Conservation (phyloP, 2,329 filamentous ascomycete genomes). For the Aureobasidium subglaciale region DNA sequence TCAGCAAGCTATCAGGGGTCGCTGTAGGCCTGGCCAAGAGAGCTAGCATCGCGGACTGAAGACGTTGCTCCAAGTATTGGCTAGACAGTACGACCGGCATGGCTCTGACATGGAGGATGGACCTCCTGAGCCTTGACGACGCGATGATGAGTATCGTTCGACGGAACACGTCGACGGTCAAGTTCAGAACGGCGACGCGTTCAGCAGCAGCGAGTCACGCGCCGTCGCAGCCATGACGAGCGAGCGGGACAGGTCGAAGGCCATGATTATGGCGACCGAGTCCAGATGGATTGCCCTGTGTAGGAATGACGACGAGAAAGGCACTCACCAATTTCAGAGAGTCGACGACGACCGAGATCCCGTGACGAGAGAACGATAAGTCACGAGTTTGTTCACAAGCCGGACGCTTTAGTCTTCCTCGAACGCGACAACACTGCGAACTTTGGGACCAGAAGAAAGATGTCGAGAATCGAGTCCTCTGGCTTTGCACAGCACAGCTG, state of each 20-base stretch:
- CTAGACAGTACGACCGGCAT: not conserved
- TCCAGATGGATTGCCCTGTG: not conserved
- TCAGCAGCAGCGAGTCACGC: not conserved
- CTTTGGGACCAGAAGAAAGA: not conserved
- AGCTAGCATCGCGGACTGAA: not conserved
- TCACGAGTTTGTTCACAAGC: slow-evolving; percentile 13
- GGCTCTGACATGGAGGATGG: not conserved
- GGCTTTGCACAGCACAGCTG: not conserved
- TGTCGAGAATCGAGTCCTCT: not conserved
- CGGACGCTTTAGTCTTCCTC: slow-evolving; percentile 7
- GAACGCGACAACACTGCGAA: not conserved
- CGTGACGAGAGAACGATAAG: no score
- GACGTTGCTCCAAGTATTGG: no score
- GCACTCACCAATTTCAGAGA: slow-evolving; percentile 6
- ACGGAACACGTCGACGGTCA: not conserved
- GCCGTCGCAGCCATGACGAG: not conserved
- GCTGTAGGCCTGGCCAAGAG: not conserved
- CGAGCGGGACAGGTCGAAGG: not conserved
- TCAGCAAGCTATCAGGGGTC: not conserved
- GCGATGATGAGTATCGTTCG: not conserved
- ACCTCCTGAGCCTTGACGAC: not conserved
- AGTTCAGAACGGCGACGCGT: not conserved
- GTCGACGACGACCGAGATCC: slow-evolving; percentile 11
- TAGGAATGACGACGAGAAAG: not conserved
- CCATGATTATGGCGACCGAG: not conserved